Evolutionary conservation across 2,329 filamentous ascomycete genomes (phyloP).

Genomic region (Boeremia lycopersici): DNA sequence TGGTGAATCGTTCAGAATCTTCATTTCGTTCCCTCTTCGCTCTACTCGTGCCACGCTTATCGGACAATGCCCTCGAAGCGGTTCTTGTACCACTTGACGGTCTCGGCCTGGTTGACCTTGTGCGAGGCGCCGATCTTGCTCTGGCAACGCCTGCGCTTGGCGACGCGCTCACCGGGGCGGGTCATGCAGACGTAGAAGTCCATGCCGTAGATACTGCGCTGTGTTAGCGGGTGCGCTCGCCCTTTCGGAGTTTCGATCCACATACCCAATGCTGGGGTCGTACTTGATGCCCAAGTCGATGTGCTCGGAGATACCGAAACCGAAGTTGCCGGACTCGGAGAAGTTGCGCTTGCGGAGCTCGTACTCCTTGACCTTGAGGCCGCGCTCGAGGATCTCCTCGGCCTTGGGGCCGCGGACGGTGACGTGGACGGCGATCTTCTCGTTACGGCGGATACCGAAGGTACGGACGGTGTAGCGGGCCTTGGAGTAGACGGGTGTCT

Average conservation of each 20-base stretch:
- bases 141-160: slow-evolving; percentile 91
- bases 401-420: slow-evolving; percentile 99
- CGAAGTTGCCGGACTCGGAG: slow-evolving; percentile 94
- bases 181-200: slow-evolving; percentile 99
- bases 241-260: slow-evolving; percentile 3
- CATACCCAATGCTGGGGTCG: slow-evolving; percentile 50
- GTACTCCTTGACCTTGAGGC: slow-evolving; percentile 99
- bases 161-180: slow-evolving; percentile 96
- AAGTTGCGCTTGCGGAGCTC: slow-evolving; percentile 99
- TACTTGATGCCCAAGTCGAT: slow-evolving; percentile 99
- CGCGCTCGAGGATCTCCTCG: slow-evolving; percentile 99
- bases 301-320: slow-evolving; percentile 99
- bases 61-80: slow-evolving; percentile 99
- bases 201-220: slow-evolving; percentile 68
- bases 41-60: slow-evolving; percentile 64
- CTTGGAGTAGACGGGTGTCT: slow-evolving; percentile 99
- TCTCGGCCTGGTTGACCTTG: slow-evolving; percentile 93
- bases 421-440: slow-evolving; percentile 96
- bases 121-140: slow-evolving; percentile 84
- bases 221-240: slow-evolving; percentile 28
- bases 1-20: slow-evolving; percentile 44
- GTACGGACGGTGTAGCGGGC: slow-evolving; percentile 99
- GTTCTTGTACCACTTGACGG: slow-evolving; percentile 96
- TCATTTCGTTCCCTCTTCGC: slow-evolving; percentile 35
- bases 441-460: slow-evolving; percentile 99